Conservation (phyloP, 495 filamentous ascomycete genomes). For the Penicillium angulare region DNA sequence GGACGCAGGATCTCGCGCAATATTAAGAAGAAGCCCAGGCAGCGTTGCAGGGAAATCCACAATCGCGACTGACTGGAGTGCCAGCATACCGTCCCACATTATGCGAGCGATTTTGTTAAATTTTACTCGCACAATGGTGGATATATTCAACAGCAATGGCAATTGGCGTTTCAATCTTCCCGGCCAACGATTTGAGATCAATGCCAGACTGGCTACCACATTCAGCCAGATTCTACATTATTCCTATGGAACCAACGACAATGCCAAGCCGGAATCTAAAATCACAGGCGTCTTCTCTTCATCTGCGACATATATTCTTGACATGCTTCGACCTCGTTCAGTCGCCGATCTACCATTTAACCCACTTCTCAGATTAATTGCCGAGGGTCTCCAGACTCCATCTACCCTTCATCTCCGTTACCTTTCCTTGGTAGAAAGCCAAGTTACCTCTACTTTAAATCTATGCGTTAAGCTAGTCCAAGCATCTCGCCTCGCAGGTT, state of each 20-base stretch:
- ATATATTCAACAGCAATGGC: constrained; percentile 76
- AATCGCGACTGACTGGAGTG: constrained; percentile 54
- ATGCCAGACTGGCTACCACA: constrained; percentile 55
- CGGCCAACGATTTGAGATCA: constrained; percentile 63
- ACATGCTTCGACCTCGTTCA: constrained; percentile 69
- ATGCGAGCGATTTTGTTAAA: constrained; percentile 69
- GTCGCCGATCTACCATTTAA: constrained; percentile 70
- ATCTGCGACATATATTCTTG: constrained; percentile 70
- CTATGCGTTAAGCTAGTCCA: constrained; percentile 69
- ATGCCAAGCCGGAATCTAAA: constrained; percentile 50
- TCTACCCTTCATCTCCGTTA: constrained; percentile 60
- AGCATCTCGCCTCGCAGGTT: constrained; percentile 62
- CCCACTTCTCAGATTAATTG: constrained; percentile 69
- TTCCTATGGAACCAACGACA: constrained; percentile 69
- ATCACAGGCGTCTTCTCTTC: constrained; percentile 62
- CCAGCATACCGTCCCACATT: constrained; percentile 73
- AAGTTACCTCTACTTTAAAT: constrained; percentile 61
- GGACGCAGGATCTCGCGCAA: constrained; percentile 68
- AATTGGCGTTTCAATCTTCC: constrained; percentile 77
- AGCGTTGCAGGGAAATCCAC: constrained; percentile 52
- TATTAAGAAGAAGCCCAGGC: constrained; percentile 63
- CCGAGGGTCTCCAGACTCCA: constrained; percentile 63
- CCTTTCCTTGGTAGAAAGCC: constrained; percentile 54
- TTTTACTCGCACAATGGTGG: constrained; percentile 69
- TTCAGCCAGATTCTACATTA: constrained; percentile 72